Percentiles rank a stretch among this genome's conserved stretches.
These are phyloP conservation scores for Scheffersomyces illinoinensis DNA, from an alignment of 1,139 yeast genomes.

Conservation along the genomic window DNA sequence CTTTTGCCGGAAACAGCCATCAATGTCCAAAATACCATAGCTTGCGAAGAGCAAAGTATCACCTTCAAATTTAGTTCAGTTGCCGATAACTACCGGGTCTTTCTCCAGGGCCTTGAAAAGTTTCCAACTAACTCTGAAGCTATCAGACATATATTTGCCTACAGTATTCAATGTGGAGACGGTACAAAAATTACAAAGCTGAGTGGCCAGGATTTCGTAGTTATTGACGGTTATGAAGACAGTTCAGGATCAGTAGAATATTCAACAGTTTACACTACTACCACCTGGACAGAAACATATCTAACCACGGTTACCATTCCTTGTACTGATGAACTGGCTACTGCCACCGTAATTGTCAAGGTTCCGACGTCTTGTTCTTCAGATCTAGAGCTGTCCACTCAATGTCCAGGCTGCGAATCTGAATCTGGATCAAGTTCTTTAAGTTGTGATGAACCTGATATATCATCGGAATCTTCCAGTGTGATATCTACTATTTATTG, in stretches of 20 bases:
- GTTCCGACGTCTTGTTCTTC: neutral
- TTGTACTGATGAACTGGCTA: neutral
- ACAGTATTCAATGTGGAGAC: constrained; percentile 13
- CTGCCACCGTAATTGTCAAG: neutral
- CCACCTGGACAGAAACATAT: constrained; percentile 3
- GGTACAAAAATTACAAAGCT: constrained; percentile 9
- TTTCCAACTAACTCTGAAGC: constrained; percentile 6
- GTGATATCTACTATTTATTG: neutral
- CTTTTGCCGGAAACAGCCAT: constrained; percentile 13
- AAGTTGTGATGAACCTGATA: neutral
- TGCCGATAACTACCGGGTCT: constrained; percentile 12
- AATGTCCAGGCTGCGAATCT: neutral
- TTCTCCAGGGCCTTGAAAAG: constrained; percentile 16
- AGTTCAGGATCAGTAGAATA: constrained; percentile 1
- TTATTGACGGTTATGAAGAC: constrained; percentile 11
- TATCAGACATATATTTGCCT: constrained; percentile 14
- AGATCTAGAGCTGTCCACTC: neutral
- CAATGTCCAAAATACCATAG: constrained; percentile 3
- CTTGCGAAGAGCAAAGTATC: constrained; percentile 9
- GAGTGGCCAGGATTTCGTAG: constrained; percentile 8
- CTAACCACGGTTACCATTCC: neutral
- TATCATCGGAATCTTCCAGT: neutral
- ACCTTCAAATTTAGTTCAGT: constrained; percentile 10
- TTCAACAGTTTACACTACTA: constrained; percentile 1
- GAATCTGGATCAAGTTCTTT: neutral